phyloP scores from a whole-genome alignment of 495 filamentous ascomycete genomes.

The Aeminium ludgeri region DNA sequence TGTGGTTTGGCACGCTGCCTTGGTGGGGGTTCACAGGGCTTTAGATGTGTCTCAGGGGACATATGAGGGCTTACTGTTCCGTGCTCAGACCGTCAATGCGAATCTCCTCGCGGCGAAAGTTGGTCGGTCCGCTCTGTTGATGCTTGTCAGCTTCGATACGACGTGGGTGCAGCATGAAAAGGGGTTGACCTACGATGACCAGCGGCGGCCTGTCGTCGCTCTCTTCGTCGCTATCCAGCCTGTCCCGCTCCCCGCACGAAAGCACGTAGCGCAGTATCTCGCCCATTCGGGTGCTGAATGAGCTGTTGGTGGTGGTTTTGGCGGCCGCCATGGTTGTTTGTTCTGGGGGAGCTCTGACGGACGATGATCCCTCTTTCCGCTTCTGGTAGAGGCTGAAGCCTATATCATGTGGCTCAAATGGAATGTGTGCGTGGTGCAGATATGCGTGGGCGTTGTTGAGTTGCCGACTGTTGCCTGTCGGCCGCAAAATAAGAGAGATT shows the following conservation, averaged over 20 bases:
- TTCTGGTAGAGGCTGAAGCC: background rate
- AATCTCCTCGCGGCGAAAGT: constrained; percentile 22
- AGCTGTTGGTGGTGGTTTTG: background rate
- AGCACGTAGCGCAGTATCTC: constrained; percentile 12
- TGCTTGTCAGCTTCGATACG: background rate
- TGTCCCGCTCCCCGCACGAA: constrained; percentile 10
- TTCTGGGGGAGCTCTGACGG: background rate
- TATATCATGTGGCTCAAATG: too few relatives aligned
- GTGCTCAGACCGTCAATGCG: constrained; percentile 16
- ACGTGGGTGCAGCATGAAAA: background rate
- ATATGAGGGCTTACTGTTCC: constrained; percentile 18
- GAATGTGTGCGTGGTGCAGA: too few relatives aligned
- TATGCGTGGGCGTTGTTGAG: too few relatives aligned
- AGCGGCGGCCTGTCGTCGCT: constrained; percentile 6
- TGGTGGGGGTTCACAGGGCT: too few relatives aligned
- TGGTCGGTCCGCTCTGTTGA: constrained; percentile 18
- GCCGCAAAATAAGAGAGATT: too few relatives aligned
- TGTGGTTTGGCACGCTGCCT: too few relatives aligned
- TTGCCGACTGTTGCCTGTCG: too few relatives aligned
- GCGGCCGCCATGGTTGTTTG: too few relatives aligned
- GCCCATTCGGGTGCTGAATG: constrained; percentile 9
- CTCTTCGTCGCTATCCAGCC: constrained; percentile 4
- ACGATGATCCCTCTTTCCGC: background rate
- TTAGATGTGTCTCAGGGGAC: too few relatives aligned
- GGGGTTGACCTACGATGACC: constrained; percentile 8